Evolutionary conservation across 805 yeast species (phyloP), one percentile per base, ranked within the genome.

Genomic region (Yamadazyma insecticola): DNA sequence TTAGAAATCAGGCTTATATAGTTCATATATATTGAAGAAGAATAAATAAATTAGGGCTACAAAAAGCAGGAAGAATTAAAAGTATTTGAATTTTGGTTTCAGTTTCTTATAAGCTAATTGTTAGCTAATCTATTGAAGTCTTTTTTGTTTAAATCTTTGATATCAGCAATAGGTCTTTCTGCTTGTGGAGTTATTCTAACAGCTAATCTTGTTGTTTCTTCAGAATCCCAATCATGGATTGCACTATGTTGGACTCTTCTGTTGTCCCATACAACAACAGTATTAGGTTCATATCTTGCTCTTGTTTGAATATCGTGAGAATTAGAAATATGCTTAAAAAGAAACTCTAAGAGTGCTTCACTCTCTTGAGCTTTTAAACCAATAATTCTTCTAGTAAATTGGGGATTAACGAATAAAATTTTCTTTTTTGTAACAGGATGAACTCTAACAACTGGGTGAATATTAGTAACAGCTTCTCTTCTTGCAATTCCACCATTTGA

Each of bases 241-340:
- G 69, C 66, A 19, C 62, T 44, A 42, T 61, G 67, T 9, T 43
- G 39, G 13, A 57, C 60, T 35, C 60, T 48, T 48, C 67, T 54
- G 46, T 62, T 62, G 34, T 62, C 68, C 63, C 67, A 62, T 16
- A 60, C 44, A 20, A 56, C 67, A 18, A 62, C 66, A 12, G 65
- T 50, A 20, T 47, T 48, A 7, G 58, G 55, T 41, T 59, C 57
- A 58, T 59, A 62, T 13, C 27, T 44, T 5, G 60, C 67, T 45
- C 67, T 51, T 26, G 56, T 52, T 33, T 61, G 67, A 36, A 61
- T 48, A 42, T 62, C 69, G 37, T 57, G 64, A 8, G 63, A 45
- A 20, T 38, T 45, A 29, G 37, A 51, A 30, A 61, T 51, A 48
- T 59, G 69, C 25, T 47, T 41, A 34, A 43, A 51, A 45, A 62